These are phyloP conservation scores for Chloropicon primus DNA, from an alignment of 139 green algal species.

Conservation along the genomic window DNA sequence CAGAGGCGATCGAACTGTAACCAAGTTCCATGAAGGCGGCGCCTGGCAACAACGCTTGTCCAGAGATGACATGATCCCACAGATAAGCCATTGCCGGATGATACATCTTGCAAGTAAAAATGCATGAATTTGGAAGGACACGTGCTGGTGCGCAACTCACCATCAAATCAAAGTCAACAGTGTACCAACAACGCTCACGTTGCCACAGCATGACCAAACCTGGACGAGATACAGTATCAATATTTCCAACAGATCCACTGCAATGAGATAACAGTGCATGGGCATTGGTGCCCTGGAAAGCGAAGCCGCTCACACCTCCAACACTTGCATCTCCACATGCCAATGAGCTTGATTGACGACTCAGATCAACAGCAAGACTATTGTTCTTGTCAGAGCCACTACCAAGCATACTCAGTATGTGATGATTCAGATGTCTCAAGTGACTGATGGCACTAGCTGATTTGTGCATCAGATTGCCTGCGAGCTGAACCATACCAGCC, in stretches of 20 bases:
- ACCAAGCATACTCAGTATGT: neutral
- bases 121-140: neutral
- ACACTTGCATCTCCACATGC: neutral
- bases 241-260: neutral
- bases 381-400: neutral
- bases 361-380: neutral
- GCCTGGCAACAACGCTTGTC: constrained; percentile 7
- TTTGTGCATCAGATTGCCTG: neutral
- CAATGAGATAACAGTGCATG: neutral
- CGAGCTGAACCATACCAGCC: neutral
- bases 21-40: neutral
- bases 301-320: neutral
- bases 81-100: neutral
- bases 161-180: neutral
- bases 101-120: neutral
- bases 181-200: neutral
- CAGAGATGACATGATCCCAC: constrained; percentile 3
- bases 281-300: neutral
- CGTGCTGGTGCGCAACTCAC: neutral
- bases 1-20: neutral
- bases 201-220: neutral
- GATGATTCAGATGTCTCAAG: neutral
- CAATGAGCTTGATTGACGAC: neutral
- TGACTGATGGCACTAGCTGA: neutral
- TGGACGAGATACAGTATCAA: neutral